phyloP scores from a whole-genome alignment of 2,329 filamentous ascomycete genomes.

The Zymoseptoria brevis region DNA sequence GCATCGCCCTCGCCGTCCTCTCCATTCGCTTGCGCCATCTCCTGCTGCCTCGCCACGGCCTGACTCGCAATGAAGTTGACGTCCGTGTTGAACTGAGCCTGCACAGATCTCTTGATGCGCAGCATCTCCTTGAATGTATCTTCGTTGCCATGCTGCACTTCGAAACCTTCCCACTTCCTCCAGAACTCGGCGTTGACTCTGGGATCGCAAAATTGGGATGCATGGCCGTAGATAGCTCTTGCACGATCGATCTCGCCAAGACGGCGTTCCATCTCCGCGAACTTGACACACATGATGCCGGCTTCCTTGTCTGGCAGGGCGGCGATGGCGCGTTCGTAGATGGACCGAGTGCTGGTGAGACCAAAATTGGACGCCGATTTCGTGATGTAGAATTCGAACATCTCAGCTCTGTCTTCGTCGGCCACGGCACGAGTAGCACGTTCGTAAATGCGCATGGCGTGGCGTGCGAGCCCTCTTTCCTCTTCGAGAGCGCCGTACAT shows the following conservation, averaged over 20 bases:
- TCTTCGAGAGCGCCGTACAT: conserved; percentile 99
- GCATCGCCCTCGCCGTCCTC: conserved; percentile 37
- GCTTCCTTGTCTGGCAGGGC: conserved; percentile 90
- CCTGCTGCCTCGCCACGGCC: conserved; percentile 72
- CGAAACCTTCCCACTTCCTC: conserved; percentile 94
- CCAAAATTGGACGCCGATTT: conserved; percentile 98
- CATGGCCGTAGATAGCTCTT: conserved; percentile 90
- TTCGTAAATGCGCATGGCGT: conserved; percentile 99
- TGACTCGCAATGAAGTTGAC: conserved; percentile 98
- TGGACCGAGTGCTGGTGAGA: conserved; percentile 83
- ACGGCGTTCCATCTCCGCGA: conserved; percentile 90
- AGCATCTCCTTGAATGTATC: conserved; percentile 99
- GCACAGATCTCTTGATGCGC: conserved; percentile 91
- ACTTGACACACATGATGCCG: conserved; percentile 97
- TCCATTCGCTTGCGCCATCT: conserved; percentile 29
- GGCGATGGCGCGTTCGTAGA: conserved; percentile 92
- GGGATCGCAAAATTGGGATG: conserved; percentile 94
- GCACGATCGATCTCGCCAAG: conserved; percentile 92
- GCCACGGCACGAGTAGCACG: conserved; percentile 88
- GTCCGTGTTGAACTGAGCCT: conserved; percentile 97
- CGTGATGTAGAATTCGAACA: conserved; percentile 99
- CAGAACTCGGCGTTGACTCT: conserved; percentile 85
- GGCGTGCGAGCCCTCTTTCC: conserved; percentile 83
- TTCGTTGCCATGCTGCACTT: conserved; percentile 96
- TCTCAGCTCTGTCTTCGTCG: conserved; percentile 88